Base-by-base conservation (phyloP, 495 filamentous ascomycete genomes). In the Daldinia caldariorum region DNA sequence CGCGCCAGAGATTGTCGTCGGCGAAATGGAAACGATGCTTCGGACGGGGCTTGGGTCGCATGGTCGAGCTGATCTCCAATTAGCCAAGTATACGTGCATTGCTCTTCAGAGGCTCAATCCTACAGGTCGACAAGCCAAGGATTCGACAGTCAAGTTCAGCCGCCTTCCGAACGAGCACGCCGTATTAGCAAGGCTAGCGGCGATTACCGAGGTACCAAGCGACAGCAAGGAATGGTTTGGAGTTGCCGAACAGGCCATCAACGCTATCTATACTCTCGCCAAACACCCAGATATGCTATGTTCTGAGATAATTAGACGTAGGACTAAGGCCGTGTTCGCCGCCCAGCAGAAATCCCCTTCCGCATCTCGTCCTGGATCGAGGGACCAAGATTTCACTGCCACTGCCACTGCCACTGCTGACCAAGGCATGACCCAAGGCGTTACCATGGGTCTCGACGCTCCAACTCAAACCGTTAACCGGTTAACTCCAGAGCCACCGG, bases 181-280 rank as follows among this genome's bases (percentile, higher is more conserved):
- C 2, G 88, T 97, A 16, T 76, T 98, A 39, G 81, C 84, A 2
- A 89, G 89, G 69, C 86, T 99, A 8, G 91, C 92, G n/a, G 87
- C 88, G 2, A 90, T 97, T 74, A 87, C 89, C 34, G 94, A 97
- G 64, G 86, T 97, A 9, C 84, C 89, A 14, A 92, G 92, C 0
- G 90, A 97, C 47, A 94, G 89, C 77, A 94, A 96, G 76, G 95
- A 99, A 76, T 99, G 95, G 95, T 94, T 89, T 63, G 94, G 96
- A 7, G 91, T 97, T n/a, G 94, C 96, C 14, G 95, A 99, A 74
- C 96, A 99, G 78, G 94, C 95, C 16, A 93, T 98, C 73, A 90
- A 92, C 63, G 95, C 95, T 37, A 97, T 99, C 67, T 99, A 98
- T 75, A 86, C 91, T n/a, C 81, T 99, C 20, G 92, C 94, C 1